Percentiles rank a stretch among this genome's conserved stretches.
Conservation (phyloP, 345 rosid genomes). For the Ceriops decandra region DNA sequence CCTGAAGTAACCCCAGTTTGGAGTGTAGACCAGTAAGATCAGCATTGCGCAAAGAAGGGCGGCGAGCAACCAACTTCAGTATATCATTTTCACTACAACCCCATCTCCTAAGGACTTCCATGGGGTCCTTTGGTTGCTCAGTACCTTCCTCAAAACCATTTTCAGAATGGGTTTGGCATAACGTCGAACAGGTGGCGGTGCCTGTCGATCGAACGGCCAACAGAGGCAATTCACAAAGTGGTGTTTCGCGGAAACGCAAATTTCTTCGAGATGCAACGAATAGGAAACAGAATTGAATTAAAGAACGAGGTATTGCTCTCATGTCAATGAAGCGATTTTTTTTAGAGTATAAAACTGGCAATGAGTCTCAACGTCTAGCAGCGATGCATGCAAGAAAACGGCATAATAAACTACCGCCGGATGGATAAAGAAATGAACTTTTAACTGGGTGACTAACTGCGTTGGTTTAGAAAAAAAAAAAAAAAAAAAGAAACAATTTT, state of each 20-base stretch:
- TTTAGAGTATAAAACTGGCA: background rate
- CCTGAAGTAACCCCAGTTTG: constrained; percentile 49
- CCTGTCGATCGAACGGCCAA: background rate
- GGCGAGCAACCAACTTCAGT: constrained; percentile 39
- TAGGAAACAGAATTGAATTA: constrained; percentile 4
- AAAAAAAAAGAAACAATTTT: too few species aligned
- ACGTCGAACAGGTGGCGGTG: constrained; percentile 61
- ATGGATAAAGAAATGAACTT: too few species aligned
- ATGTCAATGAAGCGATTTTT: constrained; percentile 1
- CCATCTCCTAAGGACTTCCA: constrained; percentile 51
- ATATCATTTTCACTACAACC: constrained; percentile 69
- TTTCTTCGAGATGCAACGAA: background rate
- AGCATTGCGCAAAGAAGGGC: constrained; percentile 56
- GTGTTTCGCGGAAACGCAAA: background rate
- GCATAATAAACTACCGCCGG: too few species aligned
- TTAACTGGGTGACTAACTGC: too few species aligned
- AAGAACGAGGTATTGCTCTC: constrained; percentile 9
- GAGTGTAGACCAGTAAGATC: constrained; percentile 41
- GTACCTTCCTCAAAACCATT: constrained; percentile 3
- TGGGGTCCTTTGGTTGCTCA: constrained; percentile 23
- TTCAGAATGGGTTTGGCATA: constrained; percentile 38
- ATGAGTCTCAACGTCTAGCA: background rate
- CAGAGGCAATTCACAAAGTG: background rate
- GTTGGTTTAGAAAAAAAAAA: too few species aligned
- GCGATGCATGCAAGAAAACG: background rate